phyloP scores from a whole-genome alignment of 441 rosid genomes.

The Biscutella laevigata region DNA sequence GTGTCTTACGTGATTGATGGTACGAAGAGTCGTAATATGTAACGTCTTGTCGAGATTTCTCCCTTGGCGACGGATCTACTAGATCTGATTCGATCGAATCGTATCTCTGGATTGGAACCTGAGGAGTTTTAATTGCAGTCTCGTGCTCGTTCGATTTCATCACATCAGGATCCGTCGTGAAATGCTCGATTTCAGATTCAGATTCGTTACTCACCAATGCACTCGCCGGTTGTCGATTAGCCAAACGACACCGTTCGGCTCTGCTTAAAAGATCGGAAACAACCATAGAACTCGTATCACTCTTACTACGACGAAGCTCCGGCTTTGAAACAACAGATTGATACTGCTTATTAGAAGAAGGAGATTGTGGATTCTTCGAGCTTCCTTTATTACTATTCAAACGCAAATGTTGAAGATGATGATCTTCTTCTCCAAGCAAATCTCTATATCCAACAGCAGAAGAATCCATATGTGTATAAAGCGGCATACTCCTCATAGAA shows the following conservation, averaged over 20 bases:
- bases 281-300: conserved; percentile 33
- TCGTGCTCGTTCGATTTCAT: neutral
- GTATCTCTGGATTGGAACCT: neutral
- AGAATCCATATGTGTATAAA: conserved; percentile 41
- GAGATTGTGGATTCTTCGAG: conserved; percentile 27
- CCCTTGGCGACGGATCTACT: neutral
- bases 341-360: conserved; percentile 1
- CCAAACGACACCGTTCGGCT: conserved; percentile 26
- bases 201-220: conserved; percentile 12
- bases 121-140: neutral
- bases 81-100: conserved; percentile 16
- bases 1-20: conserved; percentile 20
- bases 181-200: neutral
- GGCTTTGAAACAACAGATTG: conserved; percentile 32
- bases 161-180: conserved; percentile 8
- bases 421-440: conserved; percentile 47
- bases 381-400: conserved; percentile 21
- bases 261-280: conserved; percentile 24
- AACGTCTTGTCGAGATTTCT: neutral
- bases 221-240: conserved; percentile 14
- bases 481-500: conserved; percentile 79
- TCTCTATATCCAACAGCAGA: conserved; percentile 65
- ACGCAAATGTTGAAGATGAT: conserved; percentile 22
- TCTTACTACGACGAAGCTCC: conserved; percentile 24
- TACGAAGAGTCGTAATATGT: neutral